Evolutionary conservation across 352 stramenopile genomes (phyloP).

Genomic region (Paralagenidium karlingii): DNA sequence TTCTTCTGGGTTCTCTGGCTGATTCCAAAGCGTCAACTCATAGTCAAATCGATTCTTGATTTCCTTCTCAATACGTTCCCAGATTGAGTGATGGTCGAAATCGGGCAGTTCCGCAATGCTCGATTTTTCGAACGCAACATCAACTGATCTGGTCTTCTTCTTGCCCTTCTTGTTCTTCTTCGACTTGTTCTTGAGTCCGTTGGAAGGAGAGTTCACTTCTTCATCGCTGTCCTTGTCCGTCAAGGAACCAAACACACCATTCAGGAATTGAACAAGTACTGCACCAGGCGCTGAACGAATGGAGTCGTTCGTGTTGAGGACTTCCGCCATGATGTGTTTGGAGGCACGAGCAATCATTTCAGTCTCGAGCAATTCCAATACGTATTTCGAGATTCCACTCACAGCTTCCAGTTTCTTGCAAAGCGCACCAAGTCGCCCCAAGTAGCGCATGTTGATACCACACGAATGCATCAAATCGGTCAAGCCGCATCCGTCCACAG

Average conservation of each 20-base stretch:
- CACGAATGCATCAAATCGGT: constrained; percentile 91
- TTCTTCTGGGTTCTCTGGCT: constrained; percentile 10
- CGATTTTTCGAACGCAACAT: constrained; percentile 4
- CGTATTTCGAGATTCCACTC: constrained; percentile 83
- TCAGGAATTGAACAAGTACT: constrained; percentile 75
- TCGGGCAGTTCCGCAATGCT: constrained; percentile 2
- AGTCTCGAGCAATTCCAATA: constrained; percentile 90
- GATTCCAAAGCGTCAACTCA: constrained; percentile 55
- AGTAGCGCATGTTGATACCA: constrained; percentile 96
- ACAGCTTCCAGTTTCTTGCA: constrained; percentile 81
- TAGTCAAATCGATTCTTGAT: constrained; percentile 74
- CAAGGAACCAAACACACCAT: constrained; percentile 53
- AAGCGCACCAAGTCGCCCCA: constrained; percentile 85
- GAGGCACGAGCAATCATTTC: constrained; percentile 92
- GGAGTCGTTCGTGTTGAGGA: constrained; percentile 46
- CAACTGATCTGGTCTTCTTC: constrained; percentile 9
- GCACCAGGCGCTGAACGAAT: constrained; percentile 55
- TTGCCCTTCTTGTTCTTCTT: constrained; percentile 30
- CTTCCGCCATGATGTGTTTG: constrained; percentile 77
- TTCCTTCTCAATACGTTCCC: constrained; percentile 39
- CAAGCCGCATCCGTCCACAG: constrained; percentile 84
- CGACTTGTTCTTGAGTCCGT: constrained; percentile 7
- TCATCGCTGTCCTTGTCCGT: constrained; percentile 10
- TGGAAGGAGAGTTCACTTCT: constrained; percentile 16
- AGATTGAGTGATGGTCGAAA: constrained; percentile 33